Evolutionary conservation across 345 rosid species (phyloP).

Genomic region (Moricandia arvensis): DNA sequence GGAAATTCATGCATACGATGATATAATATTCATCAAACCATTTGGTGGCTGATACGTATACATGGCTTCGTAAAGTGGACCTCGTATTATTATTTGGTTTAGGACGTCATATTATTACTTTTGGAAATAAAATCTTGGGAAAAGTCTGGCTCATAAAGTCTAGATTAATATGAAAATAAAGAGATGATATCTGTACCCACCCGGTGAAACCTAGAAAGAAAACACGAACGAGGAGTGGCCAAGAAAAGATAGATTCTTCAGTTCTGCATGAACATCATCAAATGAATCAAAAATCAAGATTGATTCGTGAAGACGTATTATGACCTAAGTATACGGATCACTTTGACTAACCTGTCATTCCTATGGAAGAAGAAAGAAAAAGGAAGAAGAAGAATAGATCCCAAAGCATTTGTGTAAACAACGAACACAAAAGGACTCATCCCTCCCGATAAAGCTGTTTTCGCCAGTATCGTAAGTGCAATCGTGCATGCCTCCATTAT

Average conservation of each 20-base stretch:
- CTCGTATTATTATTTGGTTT: neutral
- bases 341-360: constrained; percentile 46
- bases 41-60: constrained; percentile 5
- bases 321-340: neutral
- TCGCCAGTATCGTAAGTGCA: constrained; percentile 65
- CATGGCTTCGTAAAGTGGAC: neutral
- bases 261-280: constrained; percentile 44
- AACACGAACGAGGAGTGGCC: constrained; percentile 50
- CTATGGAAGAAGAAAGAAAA: constrained; percentile 58
- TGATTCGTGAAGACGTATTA: neutral
- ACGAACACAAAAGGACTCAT: constrained; percentile 80
- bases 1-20: neutral
- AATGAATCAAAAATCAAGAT: neutral
- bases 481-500: constrained; percentile 72
- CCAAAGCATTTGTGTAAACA: constrained; percentile 60
- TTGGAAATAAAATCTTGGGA: neutral
- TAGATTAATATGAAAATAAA: neutral
- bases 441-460: constrained; percentile 61
- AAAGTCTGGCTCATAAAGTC: neutral
- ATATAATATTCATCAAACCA: constrained; percentile 3
- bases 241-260: constrained; percentile 45
- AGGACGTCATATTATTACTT: constrained; percentile 19
- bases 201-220: constrained; percentile 81
- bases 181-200: constrained; percentile 39
- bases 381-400: constrained; percentile 61